A percentile compares a stretch with the other conserved stretches of the same genome.
These are phyloP conservation scores for Erigeron philadelphicus DNA, from an alignment of 140 eudicot genomes.

Conservation along the genomic window DNA sequence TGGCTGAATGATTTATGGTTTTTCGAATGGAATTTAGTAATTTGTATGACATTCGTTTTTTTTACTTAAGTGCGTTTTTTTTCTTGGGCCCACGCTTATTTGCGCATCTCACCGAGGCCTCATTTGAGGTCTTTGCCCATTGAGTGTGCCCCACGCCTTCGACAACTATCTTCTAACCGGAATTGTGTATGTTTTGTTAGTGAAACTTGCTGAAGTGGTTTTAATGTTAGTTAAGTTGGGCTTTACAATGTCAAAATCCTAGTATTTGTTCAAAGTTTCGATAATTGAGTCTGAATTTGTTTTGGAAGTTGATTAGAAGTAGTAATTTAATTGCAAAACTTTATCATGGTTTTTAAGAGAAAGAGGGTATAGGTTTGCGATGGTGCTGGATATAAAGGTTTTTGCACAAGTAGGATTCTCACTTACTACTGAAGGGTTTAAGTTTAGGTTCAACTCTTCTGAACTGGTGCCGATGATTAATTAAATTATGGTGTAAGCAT, in stretches of 20 bases:
- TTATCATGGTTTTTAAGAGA: neutral
- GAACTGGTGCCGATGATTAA: neutral
- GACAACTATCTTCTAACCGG: neutral
- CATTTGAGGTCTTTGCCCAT: no score
- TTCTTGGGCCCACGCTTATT: no score
- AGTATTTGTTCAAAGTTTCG: neutral
- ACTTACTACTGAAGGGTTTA: neutral
- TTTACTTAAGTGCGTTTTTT: no score
- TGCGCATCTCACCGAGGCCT: no score
- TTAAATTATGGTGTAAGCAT: neutral
- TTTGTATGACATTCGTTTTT: no score
- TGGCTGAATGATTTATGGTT: no score
- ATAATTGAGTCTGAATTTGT: neutral
- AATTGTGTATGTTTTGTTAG: constrained; percentile 17
- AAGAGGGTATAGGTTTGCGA: neutral
- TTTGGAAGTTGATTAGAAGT: neutral
- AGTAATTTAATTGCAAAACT: constrained; percentile 1
- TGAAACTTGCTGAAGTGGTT: constrained; percentile 17
- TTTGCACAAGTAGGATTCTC: neutral
- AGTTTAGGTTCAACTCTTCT: neutral
- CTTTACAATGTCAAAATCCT: neutral
- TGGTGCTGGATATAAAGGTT: neutral
- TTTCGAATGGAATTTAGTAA: no score
- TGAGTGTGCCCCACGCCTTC: no score
- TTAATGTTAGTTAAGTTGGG: constrained; percentile 5